Evolutionary conservation across 345 rosid species (phyloP), one percentile per base, ranked within the genome.

Genomic region (Populus simonii): DNA sequence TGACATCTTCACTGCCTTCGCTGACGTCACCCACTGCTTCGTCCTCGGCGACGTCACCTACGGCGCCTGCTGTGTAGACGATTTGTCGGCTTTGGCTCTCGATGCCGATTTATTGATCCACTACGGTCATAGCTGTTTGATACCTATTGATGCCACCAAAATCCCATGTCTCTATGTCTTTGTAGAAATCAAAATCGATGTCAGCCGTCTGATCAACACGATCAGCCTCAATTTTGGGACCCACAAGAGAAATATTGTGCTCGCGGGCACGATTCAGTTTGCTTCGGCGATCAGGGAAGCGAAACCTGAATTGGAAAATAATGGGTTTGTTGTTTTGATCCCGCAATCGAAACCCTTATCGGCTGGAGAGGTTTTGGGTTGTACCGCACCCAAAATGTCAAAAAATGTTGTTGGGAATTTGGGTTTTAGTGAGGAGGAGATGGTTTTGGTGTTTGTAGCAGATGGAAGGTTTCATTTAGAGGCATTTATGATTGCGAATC

Each of bases 11-110:
- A 85, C 91, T 2, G 78, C 96, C 82, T 88, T 88, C 65, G 90
- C 92, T 9, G 93, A 80, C 65, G 94, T 87, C 25, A 59, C 83
- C 12, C 90, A 91, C 78, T 93, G 97, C 84, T 95, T 93, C 78
- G 76, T 93, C 71, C 93, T 95, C 63, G 98, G 96, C 27, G 97
- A 92, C 75, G 98, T 93, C 22, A 92, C 99, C 27, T 95, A 91
- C 70, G 97, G 97, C 22, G 99, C 97, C 8, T 96, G 98, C 80
- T 96, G 99, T 84, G 88, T 92, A 35, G 98, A 95, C 66, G 99
- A 93, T 83, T 85, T 88, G 81, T 86, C 98, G 0, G 96, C 99
- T 47, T 23, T 79, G 63, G 91, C 99, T 5, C 86, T 95, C 17
- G 86, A 88, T 9, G 96, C 97, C 16, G 97, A 95, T 80, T 86